These are phyloP conservation scores for Westerdykella aurantiaca DNA, from an alignment of 2,329 filamentous ascomycete genomes.

Conservation along the genomic window DNA sequence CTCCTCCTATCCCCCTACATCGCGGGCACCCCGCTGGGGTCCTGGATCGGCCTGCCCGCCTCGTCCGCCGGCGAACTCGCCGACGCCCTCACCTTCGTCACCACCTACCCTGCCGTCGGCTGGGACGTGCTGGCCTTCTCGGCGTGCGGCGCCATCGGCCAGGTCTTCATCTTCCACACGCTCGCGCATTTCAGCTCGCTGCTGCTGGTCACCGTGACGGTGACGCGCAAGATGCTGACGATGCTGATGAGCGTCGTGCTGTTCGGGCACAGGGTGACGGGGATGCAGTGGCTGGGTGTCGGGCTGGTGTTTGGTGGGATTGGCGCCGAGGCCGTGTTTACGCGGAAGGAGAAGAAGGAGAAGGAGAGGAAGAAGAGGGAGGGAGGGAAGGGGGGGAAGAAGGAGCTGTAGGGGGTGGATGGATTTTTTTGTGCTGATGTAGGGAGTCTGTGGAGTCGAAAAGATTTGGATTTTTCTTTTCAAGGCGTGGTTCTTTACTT, in stretches of 20 bases:
- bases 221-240: constrained; percentile 97
- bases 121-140: constrained; percentile 87
- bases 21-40: constrained; percentile 51
- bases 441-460: neutral
- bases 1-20: constrained; percentile 74
- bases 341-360: constrained; percentile 72
- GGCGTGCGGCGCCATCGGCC: constrained; percentile 82
- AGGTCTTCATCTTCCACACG: constrained; percentile 95
- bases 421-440: neutral
- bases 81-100: constrained; percentile 76
- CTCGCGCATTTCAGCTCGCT: constrained; percentile 87
- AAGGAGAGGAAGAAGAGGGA: constrained; percentile 61
- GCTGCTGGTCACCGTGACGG: constrained; percentile 89
- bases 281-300: constrained; percentile 93
- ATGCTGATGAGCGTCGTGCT: constrained; percentile 95
- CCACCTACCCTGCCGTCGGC: constrained; percentile 71
- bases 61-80: constrained; percentile 62
- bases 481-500: neutral
- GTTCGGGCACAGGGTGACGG: constrained; percentile 80
- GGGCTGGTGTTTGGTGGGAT: constrained; percentile 91
- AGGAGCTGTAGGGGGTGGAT: constrained; percentile 7
- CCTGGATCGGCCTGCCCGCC: constrained; percentile 38
- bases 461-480: neutral
- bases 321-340: constrained; percentile 80
- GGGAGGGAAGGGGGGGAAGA: constrained; percentile 9